Evolutionary conservation across 352 stramenopile genomes (phyloP).

Genomic region (Phytophthora meadii): DNA sequence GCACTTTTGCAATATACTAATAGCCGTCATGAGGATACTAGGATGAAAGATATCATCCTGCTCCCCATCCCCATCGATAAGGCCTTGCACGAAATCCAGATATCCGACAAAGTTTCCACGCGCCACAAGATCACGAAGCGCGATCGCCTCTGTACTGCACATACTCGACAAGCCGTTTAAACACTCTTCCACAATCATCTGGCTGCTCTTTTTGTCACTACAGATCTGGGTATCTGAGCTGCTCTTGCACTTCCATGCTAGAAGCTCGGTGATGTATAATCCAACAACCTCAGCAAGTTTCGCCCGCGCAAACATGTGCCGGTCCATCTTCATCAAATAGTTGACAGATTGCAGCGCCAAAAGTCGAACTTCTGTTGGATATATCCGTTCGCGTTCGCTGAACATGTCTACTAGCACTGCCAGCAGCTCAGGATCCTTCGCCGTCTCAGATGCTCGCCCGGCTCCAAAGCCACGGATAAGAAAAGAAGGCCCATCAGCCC

Average conservation of each 20-base stretch:
- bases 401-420: constrained; percentile 64
- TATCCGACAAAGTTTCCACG: constrained; percentile 51
- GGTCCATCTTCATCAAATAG: constrained; percentile 88
- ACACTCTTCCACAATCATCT: constrained; percentile 86
- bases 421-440: constrained; percentile 71
- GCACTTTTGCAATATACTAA: constrained; percentile 79
- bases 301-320: constrained; percentile 58
- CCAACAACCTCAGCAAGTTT: constrained; percentile 53
- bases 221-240: constrained; percentile 1
- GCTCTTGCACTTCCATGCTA: constrained; percentile 41
- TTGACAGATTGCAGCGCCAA: constrained; percentile 85
- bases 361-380: constrained; percentile 55
- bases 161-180: constrained; percentile 75
- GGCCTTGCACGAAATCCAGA: constrained; percentile 57
- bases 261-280: constrained; percentile 62
- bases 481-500: constrained; percentile 62
- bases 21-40: constrained; percentile 66
- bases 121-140: constrained; percentile 61
- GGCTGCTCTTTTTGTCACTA: constrained; percentile 36
- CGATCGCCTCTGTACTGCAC: constrained; percentile 61
- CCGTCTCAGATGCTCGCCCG: constrained; percentile 32
- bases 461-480: constrained; percentile 65
- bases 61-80: constrained; percentile 44
- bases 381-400: constrained; percentile 40
- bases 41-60: constrained; percentile 53